Conservation (phyloP, 495 filamentous ascomycete species). For the Aspergillus olivimuriae region DNA sequence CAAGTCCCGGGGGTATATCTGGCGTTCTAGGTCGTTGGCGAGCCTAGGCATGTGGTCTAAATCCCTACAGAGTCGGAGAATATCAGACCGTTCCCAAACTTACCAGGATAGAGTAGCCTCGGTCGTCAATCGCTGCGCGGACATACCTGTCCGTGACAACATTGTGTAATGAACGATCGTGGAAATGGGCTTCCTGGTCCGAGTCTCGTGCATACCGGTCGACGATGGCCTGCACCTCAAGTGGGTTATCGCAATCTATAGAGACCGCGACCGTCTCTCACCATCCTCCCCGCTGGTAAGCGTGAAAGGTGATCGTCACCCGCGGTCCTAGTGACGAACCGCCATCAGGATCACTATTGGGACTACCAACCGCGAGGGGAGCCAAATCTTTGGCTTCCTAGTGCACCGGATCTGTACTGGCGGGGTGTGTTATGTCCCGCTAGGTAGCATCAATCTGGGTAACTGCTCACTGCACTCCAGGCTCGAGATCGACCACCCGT, state of each 20-base stretch:
- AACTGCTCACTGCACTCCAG: neutral
- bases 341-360: neutral
- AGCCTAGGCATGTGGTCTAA: conserved; percentile 1
- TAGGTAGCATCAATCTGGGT: neutral
- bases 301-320: conserved; percentile 3
- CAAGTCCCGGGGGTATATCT: too few relatives aligned
- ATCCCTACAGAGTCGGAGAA: neutral
- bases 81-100: neutral
- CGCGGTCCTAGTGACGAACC: neutral
- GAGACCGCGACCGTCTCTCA: neutral
- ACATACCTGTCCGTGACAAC: too few relatives aligned
- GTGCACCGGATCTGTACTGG: neutral
- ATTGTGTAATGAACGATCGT: too few relatives aligned
- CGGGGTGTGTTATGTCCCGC: conserved; percentile 3
- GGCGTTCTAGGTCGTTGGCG: neutral
- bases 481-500: neutral
- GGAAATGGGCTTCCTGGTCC: neutral
- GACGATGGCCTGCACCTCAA: neutral
- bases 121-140: too few relatives aligned
- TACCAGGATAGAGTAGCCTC: too few relatives aligned
- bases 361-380: neutral
- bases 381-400: too few relatives aligned
- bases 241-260: neutral
- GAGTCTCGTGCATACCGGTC: neutral
- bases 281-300: conserved; percentile 3